These are phyloP conservation scores for Coemansia sp. DNA, from an alignment of 371 early-diverging fungal genomes.

Conservation along the genomic window DNA sequence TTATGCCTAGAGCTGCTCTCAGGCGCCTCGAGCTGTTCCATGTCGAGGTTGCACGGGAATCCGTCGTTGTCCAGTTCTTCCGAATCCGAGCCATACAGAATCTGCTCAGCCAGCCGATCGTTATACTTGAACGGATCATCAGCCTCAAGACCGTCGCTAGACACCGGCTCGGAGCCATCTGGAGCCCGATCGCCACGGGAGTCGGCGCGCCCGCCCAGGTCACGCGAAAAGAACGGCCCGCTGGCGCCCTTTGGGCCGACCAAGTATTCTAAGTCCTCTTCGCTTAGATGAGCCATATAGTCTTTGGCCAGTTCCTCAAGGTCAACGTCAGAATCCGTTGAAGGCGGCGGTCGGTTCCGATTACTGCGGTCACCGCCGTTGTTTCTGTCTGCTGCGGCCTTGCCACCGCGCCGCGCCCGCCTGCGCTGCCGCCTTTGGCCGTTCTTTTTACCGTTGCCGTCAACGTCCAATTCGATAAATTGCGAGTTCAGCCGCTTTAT, in stretches of 20 bases:
- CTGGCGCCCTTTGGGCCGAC: neutral
- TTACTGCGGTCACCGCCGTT: neutral
- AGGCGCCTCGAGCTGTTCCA: slow-evolving; percentile 15
- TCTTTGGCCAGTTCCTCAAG: slow-evolving; percentile 23
- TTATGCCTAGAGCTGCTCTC: neutral
- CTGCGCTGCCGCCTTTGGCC: neutral
- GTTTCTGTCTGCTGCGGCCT: neutral
- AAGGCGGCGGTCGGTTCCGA: slow-evolving; percentile 10
- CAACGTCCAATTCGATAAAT: slow-evolving; percentile 23
- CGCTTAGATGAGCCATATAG: slow-evolving; percentile 32
- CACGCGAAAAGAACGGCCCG: slow-evolving; percentile 10
- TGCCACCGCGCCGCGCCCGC: neutral
- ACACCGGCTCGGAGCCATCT: neutral
- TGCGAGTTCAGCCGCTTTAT: slow-evolving; percentile 21
- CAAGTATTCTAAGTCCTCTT: slow-evolving; percentile 13
- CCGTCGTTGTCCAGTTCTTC: slow-evolving; percentile 30
- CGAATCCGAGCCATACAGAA: slow-evolving; percentile 14
- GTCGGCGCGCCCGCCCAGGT: slow-evolving; percentile 18
- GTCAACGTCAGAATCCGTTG: slow-evolving; percentile 1
- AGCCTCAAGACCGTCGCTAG: slow-evolving; percentile 4
- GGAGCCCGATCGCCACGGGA: neutral
- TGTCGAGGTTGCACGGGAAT: slow-evolving; percentile 25
- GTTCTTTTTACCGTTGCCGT: neutral
- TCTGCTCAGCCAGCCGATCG: slow-evolving; percentile 14
- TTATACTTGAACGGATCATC: slow-evolving; percentile 31